Evolutionary conservation across 345 rosid species (phyloP).

Genomic region (Theobroma cacao): DNA sequence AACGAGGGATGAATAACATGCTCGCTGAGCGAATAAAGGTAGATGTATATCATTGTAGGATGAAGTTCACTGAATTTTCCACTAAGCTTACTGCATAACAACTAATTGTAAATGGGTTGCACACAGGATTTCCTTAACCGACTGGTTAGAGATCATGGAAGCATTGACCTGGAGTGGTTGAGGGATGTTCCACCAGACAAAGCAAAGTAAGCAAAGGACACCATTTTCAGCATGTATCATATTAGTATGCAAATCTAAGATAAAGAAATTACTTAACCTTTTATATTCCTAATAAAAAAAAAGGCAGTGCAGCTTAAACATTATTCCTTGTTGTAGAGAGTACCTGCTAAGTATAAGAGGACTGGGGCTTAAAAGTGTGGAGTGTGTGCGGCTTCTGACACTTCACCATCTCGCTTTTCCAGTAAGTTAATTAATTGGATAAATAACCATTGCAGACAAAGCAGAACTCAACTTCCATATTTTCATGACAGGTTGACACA

Average conservation of each 20-base stretch:
- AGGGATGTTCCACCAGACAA: constrained; percentile 89
- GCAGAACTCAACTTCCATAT: constrained; percentile 14
- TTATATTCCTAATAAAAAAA: not conserved
- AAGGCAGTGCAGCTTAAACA: constrained; percentile 19
- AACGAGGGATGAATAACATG: constrained; percentile 86
- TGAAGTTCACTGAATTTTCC: not conserved
- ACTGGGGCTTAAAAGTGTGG: constrained; percentile 92
- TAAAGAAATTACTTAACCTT: constrained; percentile 24
- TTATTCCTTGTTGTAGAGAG: constrained; percentile 47
- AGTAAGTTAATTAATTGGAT: constrained; percentile 42
- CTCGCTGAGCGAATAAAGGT: constrained; percentile 94
- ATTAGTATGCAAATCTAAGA: not conserved
- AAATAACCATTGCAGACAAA: constrained; percentile 7
- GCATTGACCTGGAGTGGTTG: constrained; percentile 91
- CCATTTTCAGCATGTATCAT: constrained; percentile 8
- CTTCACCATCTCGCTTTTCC: constrained; percentile 99
- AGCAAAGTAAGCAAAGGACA: constrained; percentile 68
- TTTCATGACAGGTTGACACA: constrained; percentile 80
- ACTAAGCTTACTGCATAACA: not conserved
- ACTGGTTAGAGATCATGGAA: constrained; percentile 65
- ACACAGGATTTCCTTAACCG: constrained; percentile 85
- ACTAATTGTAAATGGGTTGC: constrained; percentile 22
- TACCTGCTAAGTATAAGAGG: constrained; percentile 84
- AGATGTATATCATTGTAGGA: not conserved
- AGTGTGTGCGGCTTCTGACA: constrained; percentile 93